phyloP scores from a whole-genome alignment of 441 rosid genomes.

The Lagerstroemia fauriei region DNA sequence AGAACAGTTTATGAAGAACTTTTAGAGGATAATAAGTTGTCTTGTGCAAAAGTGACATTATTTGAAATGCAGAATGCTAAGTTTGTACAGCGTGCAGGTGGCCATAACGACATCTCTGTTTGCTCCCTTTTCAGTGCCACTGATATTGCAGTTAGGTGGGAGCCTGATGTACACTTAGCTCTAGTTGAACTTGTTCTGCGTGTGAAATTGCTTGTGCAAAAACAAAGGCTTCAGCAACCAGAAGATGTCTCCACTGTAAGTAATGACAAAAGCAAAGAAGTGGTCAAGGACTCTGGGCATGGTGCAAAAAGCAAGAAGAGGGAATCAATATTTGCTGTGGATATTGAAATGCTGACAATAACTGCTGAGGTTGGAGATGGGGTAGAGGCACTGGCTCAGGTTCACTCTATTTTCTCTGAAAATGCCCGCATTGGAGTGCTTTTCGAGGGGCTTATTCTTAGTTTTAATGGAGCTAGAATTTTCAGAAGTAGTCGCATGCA shows the following conservation, averaged over 20 bases:
- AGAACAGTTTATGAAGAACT: constrained; percentile 79
- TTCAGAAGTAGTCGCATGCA: constrained; percentile 90
- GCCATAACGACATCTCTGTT: constrained; percentile 78
- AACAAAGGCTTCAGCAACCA: constrained; percentile 59
- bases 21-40: constrained; percentile 48
- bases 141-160: constrained; percentile 82
- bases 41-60: constrained; percentile 61
- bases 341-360: constrained; percentile 77
- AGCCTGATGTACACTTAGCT: constrained; percentile 88
- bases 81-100: constrained; percentile 85
- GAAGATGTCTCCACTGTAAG: constrained; percentile 46
- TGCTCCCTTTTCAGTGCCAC: constrained; percentile 98
- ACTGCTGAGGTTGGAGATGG: constrained; percentile 96
- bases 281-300: constrained; percentile 43
- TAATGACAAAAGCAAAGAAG: constrained; percentile 57
- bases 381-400: constrained; percentile 72
- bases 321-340: constrained; percentile 93
- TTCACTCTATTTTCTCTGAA: constrained; percentile 98
- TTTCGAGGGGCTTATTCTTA: constrained; percentile 83
- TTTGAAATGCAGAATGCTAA: constrained; percentile 90
- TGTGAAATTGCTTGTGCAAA: constrained; percentile 60
- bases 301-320: constrained; percentile 70
- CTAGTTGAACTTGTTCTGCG: constrained; percentile 73
- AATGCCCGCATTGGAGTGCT: constrained; percentile 93
- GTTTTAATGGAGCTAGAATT: constrained; percentile 75